phyloP scores from a whole-genome alignment of 2,329 filamentous ascomycete genomes.

The Fusarium cyanostomum region DNA sequence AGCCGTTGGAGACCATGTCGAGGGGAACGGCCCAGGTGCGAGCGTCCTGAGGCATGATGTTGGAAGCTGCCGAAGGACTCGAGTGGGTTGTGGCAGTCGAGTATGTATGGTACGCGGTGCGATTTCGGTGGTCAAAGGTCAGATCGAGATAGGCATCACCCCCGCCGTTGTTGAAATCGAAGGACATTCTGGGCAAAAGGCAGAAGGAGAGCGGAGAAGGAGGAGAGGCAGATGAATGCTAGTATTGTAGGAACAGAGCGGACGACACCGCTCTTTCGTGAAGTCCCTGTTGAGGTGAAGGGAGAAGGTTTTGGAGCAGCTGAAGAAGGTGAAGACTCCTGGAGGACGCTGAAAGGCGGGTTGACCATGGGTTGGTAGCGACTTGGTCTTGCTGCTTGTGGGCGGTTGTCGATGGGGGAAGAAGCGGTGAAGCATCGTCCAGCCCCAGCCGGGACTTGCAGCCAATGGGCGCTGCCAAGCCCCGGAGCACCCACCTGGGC shows the following conservation, averaged over 20 bases:
- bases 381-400: slow-evolving; percentile 36
- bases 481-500: slow-evolving; percentile 34
- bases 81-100: slow-evolving; percentile 45
- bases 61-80: slow-evolving; percentile 46
- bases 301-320: slow-evolving; percentile 44
- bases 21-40: slow-evolving; percentile 62
- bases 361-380: slow-evolving; percentile 34
- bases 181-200: slow-evolving; percentile 59
- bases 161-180: slow-evolving; percentile 67
- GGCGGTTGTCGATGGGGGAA: slow-evolving; percentile 47
- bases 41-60: slow-evolving; percentile 49
- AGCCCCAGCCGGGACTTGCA: slow-evolving; percentile 47
- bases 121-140: slow-evolving; percentile 67
- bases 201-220: slow-evolving; percentile 47
- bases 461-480: slow-evolving; percentile 49
- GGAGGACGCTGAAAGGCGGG: slow-evolving; percentile 40
- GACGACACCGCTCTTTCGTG: slow-evolving; percentile 58
- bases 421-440: slow-evolving; percentile 51
- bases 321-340: slow-evolving; percentile 41
- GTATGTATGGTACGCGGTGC: slow-evolving; percentile 53
- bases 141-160: slow-evolving; percentile 70
- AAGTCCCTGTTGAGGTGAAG: slow-evolving; percentile 45
- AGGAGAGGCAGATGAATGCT: slow-evolving; percentile 42
- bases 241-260: slow-evolving; percentile 50
- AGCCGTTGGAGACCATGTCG: slow-evolving; percentile 58